Evolutionary conservation across 2,329 filamentous ascomycete species (phyloP), one percentile per base, ranked within the genome.

Genomic region (Neoscytalidium dimidiatum): DNA sequence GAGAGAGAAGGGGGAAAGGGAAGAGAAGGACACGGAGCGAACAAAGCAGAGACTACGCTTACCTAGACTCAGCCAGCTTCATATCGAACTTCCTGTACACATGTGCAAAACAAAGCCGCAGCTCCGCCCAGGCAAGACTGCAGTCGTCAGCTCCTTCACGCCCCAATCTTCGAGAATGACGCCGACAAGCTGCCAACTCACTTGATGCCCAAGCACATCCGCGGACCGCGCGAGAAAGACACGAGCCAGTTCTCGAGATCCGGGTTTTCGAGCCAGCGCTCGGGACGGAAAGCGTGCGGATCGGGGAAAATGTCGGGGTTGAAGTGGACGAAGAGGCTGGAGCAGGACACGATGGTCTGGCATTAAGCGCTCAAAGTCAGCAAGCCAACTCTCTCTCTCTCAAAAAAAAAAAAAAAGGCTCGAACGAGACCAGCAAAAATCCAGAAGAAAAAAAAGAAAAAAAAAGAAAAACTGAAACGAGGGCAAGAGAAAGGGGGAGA

Each of bases 161-260:
- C 26, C 23, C 31, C 3, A n/a, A n/a, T 28, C 21, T 31, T 48
- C 52, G 19, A 51, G 48, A 17, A 17, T 53, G 4, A n/a, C 21
- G 26, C 3, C 4, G 3, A 35, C 8, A 23, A 9, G 33, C 29
- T 62, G 26, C 3, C n/a, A n/a, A 62, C 57, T 49, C 28, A 62
- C 74, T 75, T 75, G 68, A 74, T 71, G 14, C 74, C 74, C 26
- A 77, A 62, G 41, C 74, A 77, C 19, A 68, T 66, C 1, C 74
- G 66, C 49, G 69, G 74, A 1, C 74, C 74, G 29, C 73, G 75
- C 3, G 69, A 71, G 43, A 76, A 76, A 0, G 71, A 62, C 7
- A 76, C 68, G 65, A 75, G 68, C 43, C 71, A 70, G 1, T 67
- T 68, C 56, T 75, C 73, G 1, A 67, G 68, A 56, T 52, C 60